These are phyloP conservation scores for Primulina tabacum DNA, from an alignment of 257 asterid species.

Conservation along the genomic window DNA sequence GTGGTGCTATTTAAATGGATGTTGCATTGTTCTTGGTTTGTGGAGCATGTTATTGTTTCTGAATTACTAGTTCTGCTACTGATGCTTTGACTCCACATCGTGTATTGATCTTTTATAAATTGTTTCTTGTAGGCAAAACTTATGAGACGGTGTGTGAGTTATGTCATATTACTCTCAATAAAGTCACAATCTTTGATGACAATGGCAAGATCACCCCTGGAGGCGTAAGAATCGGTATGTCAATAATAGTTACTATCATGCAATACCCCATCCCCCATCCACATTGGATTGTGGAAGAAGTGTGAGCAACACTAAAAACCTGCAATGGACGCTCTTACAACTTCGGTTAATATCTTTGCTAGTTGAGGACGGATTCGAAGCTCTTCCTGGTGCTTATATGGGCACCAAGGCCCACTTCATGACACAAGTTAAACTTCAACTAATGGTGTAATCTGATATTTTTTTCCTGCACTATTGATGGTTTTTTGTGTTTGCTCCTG, in stretches of 20 bases:
- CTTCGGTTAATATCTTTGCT: not conserved
- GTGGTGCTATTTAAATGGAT: not conserved
- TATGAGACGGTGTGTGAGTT: conserved; percentile 84
- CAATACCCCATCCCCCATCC: not conserved
- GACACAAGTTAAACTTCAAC: conserved; percentile 5
- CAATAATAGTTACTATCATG: not conserved
- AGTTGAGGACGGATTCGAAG: not conserved
- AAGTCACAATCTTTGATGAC: conserved; percentile 74
- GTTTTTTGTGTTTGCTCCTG: conserved; percentile 3
- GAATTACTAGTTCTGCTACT: conserved; percentile 1
- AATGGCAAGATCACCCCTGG: conserved; percentile 81
- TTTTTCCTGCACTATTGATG: not conserved
- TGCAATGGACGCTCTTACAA: not conserved
- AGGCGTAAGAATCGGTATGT: conserved; percentile 87
- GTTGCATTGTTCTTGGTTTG: not conserved
- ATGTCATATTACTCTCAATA: conserved; percentile 83
- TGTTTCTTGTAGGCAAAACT: conserved; percentile 54
- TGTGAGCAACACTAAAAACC: not conserved
- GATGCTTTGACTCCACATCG: not conserved
- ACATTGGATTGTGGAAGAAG: not conserved
- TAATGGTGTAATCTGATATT: conserved; percentile 1
- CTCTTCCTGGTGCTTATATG: not conserved
- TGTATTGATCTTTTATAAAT: conserved; percentile 10
- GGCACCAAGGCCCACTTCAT: not conserved
- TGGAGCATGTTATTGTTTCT: not conserved